phyloP scores from a whole-genome alignment of 2,329 filamentous ascomycete species.

The Cladosporium halotolerans region DNA sequence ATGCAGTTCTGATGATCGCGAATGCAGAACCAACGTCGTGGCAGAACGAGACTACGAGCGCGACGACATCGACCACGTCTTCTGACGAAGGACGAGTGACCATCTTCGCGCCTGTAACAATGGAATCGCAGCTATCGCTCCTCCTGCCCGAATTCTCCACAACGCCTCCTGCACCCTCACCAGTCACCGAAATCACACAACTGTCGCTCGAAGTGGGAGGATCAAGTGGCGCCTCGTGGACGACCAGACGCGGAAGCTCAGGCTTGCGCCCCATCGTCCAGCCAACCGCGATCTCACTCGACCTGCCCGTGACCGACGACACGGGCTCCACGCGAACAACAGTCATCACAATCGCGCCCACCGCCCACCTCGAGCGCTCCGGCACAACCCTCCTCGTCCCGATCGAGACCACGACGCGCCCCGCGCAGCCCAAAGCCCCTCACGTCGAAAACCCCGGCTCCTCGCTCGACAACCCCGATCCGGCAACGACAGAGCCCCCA shows the following conservation, averaged over 20 bases:
- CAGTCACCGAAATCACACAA: neutral
- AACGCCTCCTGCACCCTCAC: neutral
- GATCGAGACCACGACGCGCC: neutral
- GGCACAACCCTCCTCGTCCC: neutral
- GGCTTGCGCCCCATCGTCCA: neutral
- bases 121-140: neutral
- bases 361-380: neutral
- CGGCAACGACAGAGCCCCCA: neutral
- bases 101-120: conserved; percentile 1
- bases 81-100: neutral
- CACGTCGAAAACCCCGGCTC: neutral
- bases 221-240: neutral
- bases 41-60: conserved; percentile 3
- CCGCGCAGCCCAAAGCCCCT: neutral
- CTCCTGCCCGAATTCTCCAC: neutral
- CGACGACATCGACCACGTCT: neutral
- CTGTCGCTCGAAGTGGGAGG: neutral
- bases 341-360: neutral
- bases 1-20: neutral
- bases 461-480: neutral
- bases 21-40: neutral
- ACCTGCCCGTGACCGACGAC: neutral
- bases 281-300: neutral
- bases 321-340: neutral
- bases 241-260: neutral